Evolutionary conservation across 345 rosid genomes (phyloP).

Genomic region (Linum tenue): DNA sequence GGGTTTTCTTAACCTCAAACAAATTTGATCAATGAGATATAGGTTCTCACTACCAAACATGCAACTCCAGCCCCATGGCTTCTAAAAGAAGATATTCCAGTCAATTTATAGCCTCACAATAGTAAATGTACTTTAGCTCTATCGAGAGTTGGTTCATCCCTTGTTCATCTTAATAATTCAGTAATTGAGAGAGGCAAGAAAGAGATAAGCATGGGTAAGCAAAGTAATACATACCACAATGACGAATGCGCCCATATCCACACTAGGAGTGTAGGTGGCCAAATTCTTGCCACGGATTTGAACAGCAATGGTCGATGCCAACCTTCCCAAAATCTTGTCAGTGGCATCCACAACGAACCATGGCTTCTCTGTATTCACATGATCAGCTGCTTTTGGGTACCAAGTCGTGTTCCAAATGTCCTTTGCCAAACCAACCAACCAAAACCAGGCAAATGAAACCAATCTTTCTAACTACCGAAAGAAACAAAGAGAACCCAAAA

Average conservation of each 20-base stretch:
- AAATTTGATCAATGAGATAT: too few species aligned
- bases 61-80: too few species aligned
- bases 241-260: slow-evolving; percentile 97
- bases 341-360: slow-evolving; percentile 94
- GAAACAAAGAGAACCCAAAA: not conserved
- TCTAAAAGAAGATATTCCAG: too few species aligned
- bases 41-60: too few species aligned
- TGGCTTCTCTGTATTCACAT: slow-evolving; percentile 66
- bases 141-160: too few species aligned
- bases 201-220: not conserved
- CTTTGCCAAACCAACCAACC: slow-evolving; percentile 23
- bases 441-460: not conserved
- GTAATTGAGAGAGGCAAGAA: not conserved
- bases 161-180: not conserved
- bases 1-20: too few species aligned
- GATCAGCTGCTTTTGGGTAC: slow-evolving; percentile 92
- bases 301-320: slow-evolving; percentile 82
- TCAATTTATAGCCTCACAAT: too few species aligned
- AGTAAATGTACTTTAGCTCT: too few species aligned
- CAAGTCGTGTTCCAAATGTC: slow-evolving; percentile 98
- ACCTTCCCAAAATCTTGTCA: slow-evolving; percentile 78
- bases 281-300: slow-evolving; percentile 90
- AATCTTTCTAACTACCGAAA: not conserved
- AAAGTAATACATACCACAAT: slow-evolving; percentile 60
- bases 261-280: slow-evolving; percentile 86